These are phyloP conservation scores for Fusarium illudens DNA, from an alignment of 2,329 filamentous ascomycete species.

Conservation along the genomic window DNA sequence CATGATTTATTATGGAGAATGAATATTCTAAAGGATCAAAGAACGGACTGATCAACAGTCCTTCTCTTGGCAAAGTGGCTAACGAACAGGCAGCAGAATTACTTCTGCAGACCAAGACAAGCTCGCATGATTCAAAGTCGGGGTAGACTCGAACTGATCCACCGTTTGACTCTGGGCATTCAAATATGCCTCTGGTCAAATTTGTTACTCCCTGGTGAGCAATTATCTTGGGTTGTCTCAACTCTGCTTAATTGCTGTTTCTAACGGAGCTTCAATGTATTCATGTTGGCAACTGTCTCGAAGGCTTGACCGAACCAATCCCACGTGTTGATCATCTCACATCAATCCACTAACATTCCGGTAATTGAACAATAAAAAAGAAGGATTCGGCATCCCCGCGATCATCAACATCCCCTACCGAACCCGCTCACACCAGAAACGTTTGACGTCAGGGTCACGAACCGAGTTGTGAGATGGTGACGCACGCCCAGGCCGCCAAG, in stretches of 20 bases:
- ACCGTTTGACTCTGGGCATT: not conserved
- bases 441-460: constrained; percentile 30
- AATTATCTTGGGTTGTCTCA: not conserved
- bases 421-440: constrained; percentile 1
- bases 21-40: not conserved
- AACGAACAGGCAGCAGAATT: constrained; percentile 30
- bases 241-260: not conserved
- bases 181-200: not conserved
- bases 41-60: not conserved
- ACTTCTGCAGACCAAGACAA: constrained; percentile 11
- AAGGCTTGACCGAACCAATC: not conserved
- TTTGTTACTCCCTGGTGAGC: not conserved
- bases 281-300: too few relatives aligned
- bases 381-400: not conserved
- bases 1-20: not conserved
- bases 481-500: constrained; percentile 30
- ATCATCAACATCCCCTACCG: not conserved
- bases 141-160: constrained; percentile 13
- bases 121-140: not conserved
- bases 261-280: too few relatives aligned
- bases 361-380: not conserved
- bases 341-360: not conserved
- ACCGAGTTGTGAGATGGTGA: constrained; percentile 19
- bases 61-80: constrained; percentile 9
- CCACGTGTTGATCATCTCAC: not conserved